These are phyloP conservation scores for Zoysia japonica DNA, from an alignment of 176 grass and related monocot genomes.

Conservation along the genomic window DNA sequence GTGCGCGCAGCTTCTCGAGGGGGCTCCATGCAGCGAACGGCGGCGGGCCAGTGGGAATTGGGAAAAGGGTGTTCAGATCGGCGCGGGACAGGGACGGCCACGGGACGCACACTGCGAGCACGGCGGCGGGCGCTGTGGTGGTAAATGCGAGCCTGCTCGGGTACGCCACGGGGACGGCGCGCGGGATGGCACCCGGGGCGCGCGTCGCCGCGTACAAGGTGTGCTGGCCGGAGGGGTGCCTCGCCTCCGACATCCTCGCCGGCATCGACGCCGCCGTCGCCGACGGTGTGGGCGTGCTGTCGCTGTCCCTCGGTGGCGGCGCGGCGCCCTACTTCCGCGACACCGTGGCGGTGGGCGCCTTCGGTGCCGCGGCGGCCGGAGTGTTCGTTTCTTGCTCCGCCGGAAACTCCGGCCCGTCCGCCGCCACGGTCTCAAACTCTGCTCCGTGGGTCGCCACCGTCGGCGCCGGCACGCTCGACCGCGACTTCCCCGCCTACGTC, in stretches of 20 bases:
- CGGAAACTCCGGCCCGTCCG: slow-evolving; percentile 76
- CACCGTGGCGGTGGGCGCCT: slow-evolving; percentile 80
- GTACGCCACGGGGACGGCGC: slow-evolving; percentile 83
- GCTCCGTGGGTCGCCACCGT: slow-evolving; percentile 94
- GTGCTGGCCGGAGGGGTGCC: slow-evolving; percentile 83
- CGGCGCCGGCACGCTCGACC: slow-evolving; percentile 78
- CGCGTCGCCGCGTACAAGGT: slow-evolving; percentile 95
- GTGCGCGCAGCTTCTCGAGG: slow-evolving; percentile 84
- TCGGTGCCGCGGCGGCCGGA: slow-evolving; percentile 64
- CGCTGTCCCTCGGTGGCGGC: slow-evolving; percentile 89
- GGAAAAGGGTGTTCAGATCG: slow-evolving; percentile 50
- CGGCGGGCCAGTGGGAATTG: slow-evolving; percentile 17
- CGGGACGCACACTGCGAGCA: slow-evolving; percentile 89
- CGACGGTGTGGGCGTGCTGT: slow-evolving; percentile 81
- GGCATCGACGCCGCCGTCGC: slow-evolving; percentile 77
- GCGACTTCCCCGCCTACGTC: slow-evolving; percentile 72
- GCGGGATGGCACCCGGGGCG: slow-evolving; percentile 77
- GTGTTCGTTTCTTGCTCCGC: slow-evolving; percentile 97
- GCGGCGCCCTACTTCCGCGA: slow-evolving; percentile 82
- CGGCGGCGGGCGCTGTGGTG: slow-evolving; percentile 65
- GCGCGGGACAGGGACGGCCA: slow-evolving; percentile 86
- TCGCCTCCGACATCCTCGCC: slow-evolving; percentile 88
- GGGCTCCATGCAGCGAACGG: slow-evolving; percentile 60
- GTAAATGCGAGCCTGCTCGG: slow-evolving; percentile 86
- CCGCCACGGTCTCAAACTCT: slow-evolving; percentile 69